Evolutionary conservation across 2,329 filamentous ascomycete species (phyloP).

Genomic region (Trichophaea hybrida): DNA sequence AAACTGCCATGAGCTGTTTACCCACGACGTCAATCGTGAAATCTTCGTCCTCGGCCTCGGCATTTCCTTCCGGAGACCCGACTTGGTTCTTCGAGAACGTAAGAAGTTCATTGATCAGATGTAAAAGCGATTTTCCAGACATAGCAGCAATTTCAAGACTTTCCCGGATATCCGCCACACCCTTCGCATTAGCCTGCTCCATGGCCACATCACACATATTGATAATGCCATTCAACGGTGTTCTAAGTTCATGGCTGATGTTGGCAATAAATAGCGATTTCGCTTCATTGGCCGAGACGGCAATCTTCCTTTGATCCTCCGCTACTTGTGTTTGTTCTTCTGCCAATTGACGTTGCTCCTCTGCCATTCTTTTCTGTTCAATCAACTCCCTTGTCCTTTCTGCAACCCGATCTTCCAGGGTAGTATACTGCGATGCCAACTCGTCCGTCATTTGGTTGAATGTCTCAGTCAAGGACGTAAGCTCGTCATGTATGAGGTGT

Average conservation of each 20-base stretch:
- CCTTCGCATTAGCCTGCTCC: slow-evolving; percentile 54
- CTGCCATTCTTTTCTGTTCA: slow-evolving; percentile 41
- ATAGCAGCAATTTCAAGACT: slow-evolving; percentile 81
- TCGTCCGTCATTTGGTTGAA: slow-evolving; percentile 95
- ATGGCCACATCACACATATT: slow-evolving; percentile 90
- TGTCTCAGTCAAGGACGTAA: slow-evolving; percentile 54
- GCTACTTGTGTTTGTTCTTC: slow-evolving; percentile 31
- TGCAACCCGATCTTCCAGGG: slow-evolving; percentile 68
- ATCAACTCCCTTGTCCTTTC: slow-evolving; percentile 74
- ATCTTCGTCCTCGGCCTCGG: slow-evolving; percentile 50
- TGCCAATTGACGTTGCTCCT: slow-evolving; percentile 11
- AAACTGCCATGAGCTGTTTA: slow-evolving; percentile 70
- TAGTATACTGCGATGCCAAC: slow-evolving; percentile 70
- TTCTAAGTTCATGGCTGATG: slow-evolving; percentile 78
- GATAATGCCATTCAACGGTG: slow-evolving; percentile 85
- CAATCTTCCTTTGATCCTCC: slow-evolving; percentile 49
- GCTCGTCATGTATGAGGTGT: slow-evolving; percentile 66
- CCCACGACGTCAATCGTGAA: slow-evolving; percentile 74
- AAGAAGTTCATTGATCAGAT: slow-evolving; percentile 74
- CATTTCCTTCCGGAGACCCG: slow-evolving; percentile 57
- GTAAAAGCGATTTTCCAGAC: slow-evolving; percentile 67
- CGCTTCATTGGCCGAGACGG: slow-evolving; percentile 88
- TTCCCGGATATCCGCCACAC: slow-evolving; percentile 61
- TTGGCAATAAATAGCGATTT: slow-evolving; percentile 98
- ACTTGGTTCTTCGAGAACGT: slow-evolving; percentile 95